These are phyloP conservation scores for Byssothecium circinans DNA, from an alignment of 2,329 filamentous ascomycete species.

Conservation along the genomic window DNA sequence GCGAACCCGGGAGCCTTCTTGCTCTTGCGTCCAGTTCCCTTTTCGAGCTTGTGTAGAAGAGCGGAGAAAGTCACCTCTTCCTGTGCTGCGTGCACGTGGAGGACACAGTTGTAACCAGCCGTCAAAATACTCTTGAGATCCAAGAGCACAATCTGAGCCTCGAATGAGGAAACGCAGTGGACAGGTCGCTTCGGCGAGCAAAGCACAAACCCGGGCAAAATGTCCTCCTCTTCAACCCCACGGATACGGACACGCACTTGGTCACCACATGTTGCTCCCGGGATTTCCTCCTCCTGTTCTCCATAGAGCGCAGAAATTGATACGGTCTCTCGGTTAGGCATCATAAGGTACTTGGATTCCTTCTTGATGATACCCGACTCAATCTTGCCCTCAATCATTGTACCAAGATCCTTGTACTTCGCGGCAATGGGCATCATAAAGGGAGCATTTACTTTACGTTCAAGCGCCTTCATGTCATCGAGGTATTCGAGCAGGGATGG, in stretches of 20 bases:
- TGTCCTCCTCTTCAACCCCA: constrained; percentile 96
- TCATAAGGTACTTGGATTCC: constrained; percentile 82
- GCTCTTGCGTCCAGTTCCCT: constrained; percentile 89
- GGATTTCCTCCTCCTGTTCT: constrained; percentile 92
- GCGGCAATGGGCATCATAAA: constrained; percentile 99
- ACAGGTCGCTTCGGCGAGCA: constrained; percentile 93
- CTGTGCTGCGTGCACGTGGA: constrained; percentile 95
- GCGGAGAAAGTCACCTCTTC: constrained; percentile 93
- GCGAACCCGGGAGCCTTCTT: constrained; percentile 92
- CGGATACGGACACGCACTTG: constrained; percentile 90
- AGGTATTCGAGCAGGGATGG: constrained; percentile 93
- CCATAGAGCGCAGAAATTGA: constrained; percentile 86
- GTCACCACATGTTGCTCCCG: constrained; percentile 83
- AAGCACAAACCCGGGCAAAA: constrained; percentile 91
- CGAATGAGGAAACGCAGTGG: constrained; percentile 85
- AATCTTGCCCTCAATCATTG: constrained; percentile 96
- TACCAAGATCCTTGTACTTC: constrained; percentile 97
- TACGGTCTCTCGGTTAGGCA: constrained; percentile 87
- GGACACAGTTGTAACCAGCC: constrained; percentile 94
- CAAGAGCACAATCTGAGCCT: constrained; percentile 94
- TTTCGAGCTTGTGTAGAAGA: constrained; percentile 91
- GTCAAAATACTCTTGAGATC: constrained; percentile 93
- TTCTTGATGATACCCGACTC: constrained; percentile 95
- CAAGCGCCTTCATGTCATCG: constrained; percentile 88
- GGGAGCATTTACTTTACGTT: constrained; percentile 93